These are phyloP conservation scores for Xylaria bambusicola DNA, from an alignment of 495 filamentous ascomycete genomes.

Conservation along the genomic window DNA sequence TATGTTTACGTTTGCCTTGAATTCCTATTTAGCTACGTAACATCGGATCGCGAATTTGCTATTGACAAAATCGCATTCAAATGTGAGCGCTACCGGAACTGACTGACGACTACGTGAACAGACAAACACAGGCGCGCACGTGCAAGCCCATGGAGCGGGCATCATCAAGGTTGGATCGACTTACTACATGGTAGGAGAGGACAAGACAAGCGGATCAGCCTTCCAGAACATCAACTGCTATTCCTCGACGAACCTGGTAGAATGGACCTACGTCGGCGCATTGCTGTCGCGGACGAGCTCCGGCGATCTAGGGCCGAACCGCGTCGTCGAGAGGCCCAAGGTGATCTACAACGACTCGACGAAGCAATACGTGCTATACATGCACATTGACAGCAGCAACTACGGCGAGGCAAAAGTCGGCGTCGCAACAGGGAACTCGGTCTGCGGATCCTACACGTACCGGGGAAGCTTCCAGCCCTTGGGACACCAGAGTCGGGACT, in stretches of 20 bases:
- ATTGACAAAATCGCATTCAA: neutral
- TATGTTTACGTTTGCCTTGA: conserved; percentile 21
- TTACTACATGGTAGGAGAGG: conserved; percentile 68
- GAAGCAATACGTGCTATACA: conserved; percentile 58
- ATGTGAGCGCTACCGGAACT: neutral
- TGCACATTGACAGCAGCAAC: conserved; percentile 65
- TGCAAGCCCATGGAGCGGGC: conserved; percentile 63
- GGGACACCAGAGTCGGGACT: conserved; percentile 58
- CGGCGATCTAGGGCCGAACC: conserved; percentile 62
- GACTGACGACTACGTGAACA: conserved; percentile 10
- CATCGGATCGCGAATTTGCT: too few species aligned
- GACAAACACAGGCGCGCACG: conserved; percentile 53
- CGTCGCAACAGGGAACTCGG: conserved; percentile 57
- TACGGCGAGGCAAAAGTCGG: conserved; percentile 67
- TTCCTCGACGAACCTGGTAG: conserved; percentile 57
- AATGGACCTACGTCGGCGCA: conserved; percentile 61
- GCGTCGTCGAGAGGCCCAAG: conserved; percentile 68
- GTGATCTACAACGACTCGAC: conserved; percentile 61
- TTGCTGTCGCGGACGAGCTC: conserved; percentile 51
- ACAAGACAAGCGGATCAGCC: conserved; percentile 59
- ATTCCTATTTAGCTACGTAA: too few species aligned
- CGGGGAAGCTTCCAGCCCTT: conserved; percentile 46
- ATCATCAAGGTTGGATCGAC: conserved; percentile 54
- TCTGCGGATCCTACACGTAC: conserved; percentile 60
- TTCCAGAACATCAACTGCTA: conserved; percentile 65